Percentiles rank a stretch among this genome's conserved stretches.
Conservation (phyloP, 768 basidiomycete genomes). For the Tephrocybe sp. region DNA sequence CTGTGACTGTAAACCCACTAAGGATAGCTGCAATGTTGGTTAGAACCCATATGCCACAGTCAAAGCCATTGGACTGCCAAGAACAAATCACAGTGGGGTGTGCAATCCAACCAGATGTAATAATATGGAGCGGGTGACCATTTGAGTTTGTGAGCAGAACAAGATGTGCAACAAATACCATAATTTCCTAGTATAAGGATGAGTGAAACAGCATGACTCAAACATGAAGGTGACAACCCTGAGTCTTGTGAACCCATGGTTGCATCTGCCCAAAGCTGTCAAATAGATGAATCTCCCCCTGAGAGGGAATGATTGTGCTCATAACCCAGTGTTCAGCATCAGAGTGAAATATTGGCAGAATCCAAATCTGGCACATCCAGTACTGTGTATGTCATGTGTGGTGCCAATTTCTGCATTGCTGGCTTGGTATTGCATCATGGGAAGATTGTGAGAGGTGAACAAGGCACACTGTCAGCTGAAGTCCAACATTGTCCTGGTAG, state of each 20-base stretch:
- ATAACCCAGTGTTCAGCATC: constrained; percentile 32
- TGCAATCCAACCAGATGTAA: not conserved
- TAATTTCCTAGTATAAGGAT: not conserved
- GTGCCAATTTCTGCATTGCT: constrained; percentile 24
- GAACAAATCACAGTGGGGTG: not conserved
- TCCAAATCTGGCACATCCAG: constrained; percentile 34
- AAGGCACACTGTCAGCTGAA: not conserved
- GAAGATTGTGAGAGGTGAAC: not conserved
- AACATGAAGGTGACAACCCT: not conserved
- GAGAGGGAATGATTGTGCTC: constrained; percentile 19
- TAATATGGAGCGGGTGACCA: not conserved
- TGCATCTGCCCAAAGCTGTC: constrained; percentile 27
- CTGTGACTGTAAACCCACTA: not conserved
- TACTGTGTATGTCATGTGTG: constrained; percentile 16
- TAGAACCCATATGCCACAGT: constrained; percentile 1
- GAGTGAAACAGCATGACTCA: not conserved
- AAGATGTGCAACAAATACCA: not conserved
- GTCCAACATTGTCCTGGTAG: not conserved
- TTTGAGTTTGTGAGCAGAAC: not conserved
- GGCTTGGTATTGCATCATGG: constrained; percentile 16
- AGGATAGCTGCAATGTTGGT: not conserved
- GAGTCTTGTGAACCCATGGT: constrained; percentile 10
- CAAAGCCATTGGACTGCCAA: not conserved
- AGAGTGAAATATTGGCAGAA: constrained; percentile 34
- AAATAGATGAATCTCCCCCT: constrained; percentile 25